Percentiles rank a stretch among this genome's conserved stretches.
Conservation (phyloP, 768 basidiomycete genomes). For the Epithele typhae region DNA sequence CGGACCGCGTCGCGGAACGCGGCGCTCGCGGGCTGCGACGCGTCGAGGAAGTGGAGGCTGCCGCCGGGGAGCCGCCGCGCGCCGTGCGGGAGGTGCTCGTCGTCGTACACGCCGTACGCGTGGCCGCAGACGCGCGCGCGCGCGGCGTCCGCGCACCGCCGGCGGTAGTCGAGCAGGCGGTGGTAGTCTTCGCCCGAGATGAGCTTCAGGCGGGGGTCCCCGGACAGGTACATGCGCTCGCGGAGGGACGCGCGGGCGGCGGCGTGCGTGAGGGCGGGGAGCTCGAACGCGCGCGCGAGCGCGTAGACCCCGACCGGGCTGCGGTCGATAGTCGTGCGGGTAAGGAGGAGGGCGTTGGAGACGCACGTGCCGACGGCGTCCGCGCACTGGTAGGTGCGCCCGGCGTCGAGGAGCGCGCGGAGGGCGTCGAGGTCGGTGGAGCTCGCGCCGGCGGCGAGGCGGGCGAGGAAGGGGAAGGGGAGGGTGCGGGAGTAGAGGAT, state of each 20-base stretch:
- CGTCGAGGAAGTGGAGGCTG: too few species aligned
- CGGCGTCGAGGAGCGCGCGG: constrained; percentile 7
- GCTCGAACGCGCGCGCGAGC: constrained; percentile 12
- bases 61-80: too few species aligned
- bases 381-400: constrained; percentile 8
- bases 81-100: too few species aligned
- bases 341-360: background rate
- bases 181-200: constrained; percentile 7
- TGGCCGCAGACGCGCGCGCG: too few species aligned
- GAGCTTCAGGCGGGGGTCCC: constrained; percentile 1
- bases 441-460: background rate
- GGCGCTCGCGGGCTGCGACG: too few species aligned
- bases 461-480: too few species aligned
- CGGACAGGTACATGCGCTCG: background rate
- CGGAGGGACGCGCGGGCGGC: constrained; percentile 5
- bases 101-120: too few species aligned
- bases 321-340: background rate
- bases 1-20: too few species aligned
- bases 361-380: background rate
- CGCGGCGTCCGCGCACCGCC: constrained; percentile 2
- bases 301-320: constrained; percentile 13
- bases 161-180: constrained; percentile 7
- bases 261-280: constrained; percentile 4
- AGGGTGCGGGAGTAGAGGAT: too few species aligned
- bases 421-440: constrained; percentile 1